Base-by-base conservation (phyloP, 345 rosid genomes). In the Eucalyptus microcorys region DNA sequence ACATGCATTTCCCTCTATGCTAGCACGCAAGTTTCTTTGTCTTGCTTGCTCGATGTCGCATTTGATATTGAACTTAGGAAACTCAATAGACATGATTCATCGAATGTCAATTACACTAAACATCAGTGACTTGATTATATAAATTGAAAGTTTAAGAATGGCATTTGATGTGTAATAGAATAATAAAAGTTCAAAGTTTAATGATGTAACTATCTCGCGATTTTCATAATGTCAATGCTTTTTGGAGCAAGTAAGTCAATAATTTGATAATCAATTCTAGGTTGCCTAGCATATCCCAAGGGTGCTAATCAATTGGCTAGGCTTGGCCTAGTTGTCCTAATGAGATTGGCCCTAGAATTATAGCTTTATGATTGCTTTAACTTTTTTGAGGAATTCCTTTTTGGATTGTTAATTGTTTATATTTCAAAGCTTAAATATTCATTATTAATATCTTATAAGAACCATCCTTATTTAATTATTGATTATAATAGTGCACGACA, bases 21-120 rank as follows among this genome's bases (percentile, higher is more conserved):
- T 3, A 27, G 16, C 0, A 0, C 1, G 1, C 0, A 6, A 66
- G 21, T 16, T 64, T 64, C 10, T 64, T 64, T 0, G 17, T 30
- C 3, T 32, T 15, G 3, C 19, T 61, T 61, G 10, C 40, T 68
- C 2, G 13, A 8, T 32, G 22, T 4, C 10, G 0, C 3, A 5
- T 4, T 16, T 16, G 24, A 4, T 71, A 37, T 5, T 0, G 8
- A 19, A 5, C 27, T 71, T 17, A 5, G 14, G 3, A 34, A 37
- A 71, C 45, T 71, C 8, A 10, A 37, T 71, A 19, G 14, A 37
- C 27, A 37, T 10, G 7, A 10, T 68, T 32, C 4, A 16, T 16
- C 2, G 3, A 55, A 55, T 55, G 30, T 71, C 7, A 1, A 71
- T 64, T 15, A 37, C 37, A 71, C 3, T 34, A 37, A 71, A 71